phyloP scores from a whole-genome alignment of 1,284 basidiomycete genomes.

The Cerrena zonata region DNA sequence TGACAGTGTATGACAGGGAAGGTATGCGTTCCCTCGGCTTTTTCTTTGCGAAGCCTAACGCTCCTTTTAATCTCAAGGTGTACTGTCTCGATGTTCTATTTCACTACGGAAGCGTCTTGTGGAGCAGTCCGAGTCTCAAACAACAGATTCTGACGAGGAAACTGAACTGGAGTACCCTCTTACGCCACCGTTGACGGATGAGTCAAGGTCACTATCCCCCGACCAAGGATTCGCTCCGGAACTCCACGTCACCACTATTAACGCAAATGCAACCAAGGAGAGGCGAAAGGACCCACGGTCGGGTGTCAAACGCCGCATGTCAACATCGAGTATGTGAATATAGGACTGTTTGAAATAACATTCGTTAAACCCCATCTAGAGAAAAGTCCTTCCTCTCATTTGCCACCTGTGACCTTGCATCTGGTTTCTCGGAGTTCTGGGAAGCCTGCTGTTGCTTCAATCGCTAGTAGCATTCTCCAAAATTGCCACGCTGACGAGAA shows the following conservation, averaged over 20 bases:
- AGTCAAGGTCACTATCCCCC: conserved; percentile 55
- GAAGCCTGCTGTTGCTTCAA: conserved; percentile 32
- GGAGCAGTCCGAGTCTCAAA: conserved; percentile 22
- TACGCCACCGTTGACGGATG: conserved; percentile 68
- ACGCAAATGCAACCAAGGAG: conserved; percentile 19
- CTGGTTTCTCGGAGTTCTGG: conserved; percentile 32
- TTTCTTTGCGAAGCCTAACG: neutral
- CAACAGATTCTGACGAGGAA: conserved; percentile 46
- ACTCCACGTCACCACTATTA: conserved; percentile 36
- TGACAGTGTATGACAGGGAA: conserved; percentile 65
- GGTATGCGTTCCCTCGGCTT: conserved; percentile 38
- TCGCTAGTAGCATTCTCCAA: conserved; percentile 21
- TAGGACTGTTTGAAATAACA: neutral
- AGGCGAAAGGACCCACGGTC: conserved; percentile 16
- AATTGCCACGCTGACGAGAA: conserved; percentile 6
- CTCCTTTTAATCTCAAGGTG: conserved; percentile 32
- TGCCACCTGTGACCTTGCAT: conserved; percentile 25
- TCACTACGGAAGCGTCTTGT: conserved; percentile 36
- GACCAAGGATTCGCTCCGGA: conserved; percentile 27
- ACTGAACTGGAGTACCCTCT: conserved; percentile 52
- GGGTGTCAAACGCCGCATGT: conserved; percentile 20
- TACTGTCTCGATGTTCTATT: conserved; percentile 37
- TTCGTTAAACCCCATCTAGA: conserved; percentile 6
- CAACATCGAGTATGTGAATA: neutral
- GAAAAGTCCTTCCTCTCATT: conserved; percentile 5